Conservation (phyloP, 1,139 yeast species). For the Suhomyces panamericanus region DNA sequence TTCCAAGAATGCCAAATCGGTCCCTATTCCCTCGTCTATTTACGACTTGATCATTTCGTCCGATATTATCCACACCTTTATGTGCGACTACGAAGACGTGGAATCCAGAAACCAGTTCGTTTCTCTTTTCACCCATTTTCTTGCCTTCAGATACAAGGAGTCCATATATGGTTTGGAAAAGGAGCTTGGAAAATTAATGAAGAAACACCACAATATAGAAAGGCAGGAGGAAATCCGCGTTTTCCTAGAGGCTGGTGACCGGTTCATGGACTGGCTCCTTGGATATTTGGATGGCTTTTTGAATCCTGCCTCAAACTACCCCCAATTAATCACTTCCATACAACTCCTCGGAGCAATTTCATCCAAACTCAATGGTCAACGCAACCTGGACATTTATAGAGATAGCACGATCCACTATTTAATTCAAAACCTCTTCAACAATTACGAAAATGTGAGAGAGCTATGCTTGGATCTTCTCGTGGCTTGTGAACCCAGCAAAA, state of each 20-base stretch:
- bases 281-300: slow-evolving; percentile 42
- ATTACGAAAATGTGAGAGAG: slow-evolving; percentile 74
- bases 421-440: slow-evolving; percentile 62
- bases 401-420: slow-evolving; percentile 45
- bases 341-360: slow-evolving; percentile 43
- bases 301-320: slow-evolving; percentile 70
- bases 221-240: slow-evolving; percentile 9
- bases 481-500: slow-evolving; percentile 29
- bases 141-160: slow-evolving; percentile 59
- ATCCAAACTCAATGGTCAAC: slow-evolving; percentile 18
- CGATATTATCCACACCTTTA: slow-evolving; percentile 43
- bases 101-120: slow-evolving; percentile 66
- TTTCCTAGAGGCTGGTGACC: slow-evolving; percentile 28
- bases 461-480: slow-evolving; percentile 49
- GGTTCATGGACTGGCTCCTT: slow-evolving; percentile 48
- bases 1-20: slow-evolving; percentile 53
- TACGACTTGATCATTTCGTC: slow-evolving; percentile 44
- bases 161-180: slow-evolving; percentile 59
- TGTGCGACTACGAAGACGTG: slow-evolving; percentile 59
- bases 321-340: slow-evolving; percentile 53
- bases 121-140: slow-evolving; percentile 59
- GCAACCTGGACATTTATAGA: slow-evolving; percentile 36
- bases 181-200: slow-evolving; percentile 36
- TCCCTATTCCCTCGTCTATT: slow-evolving; percentile 46
- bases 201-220: slow-evolving; percentile 2